Evolutionary conservation across 208 protist species (phyloP).

Genomic region (Wallacemonas sp.): DNA sequence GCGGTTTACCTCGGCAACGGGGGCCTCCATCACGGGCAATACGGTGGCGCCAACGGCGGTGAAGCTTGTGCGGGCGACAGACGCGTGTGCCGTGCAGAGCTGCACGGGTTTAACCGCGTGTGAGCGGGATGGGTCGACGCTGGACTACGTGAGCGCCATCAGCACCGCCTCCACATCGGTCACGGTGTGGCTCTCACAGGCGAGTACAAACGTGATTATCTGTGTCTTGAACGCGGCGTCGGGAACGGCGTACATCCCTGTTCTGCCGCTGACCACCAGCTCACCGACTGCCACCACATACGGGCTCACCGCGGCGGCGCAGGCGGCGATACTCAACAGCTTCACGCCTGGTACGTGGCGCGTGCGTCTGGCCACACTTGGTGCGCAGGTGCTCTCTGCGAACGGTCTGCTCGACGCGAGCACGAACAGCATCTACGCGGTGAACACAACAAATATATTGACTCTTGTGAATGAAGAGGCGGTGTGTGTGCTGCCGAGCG

Average conservation of each 20-base stretch:
- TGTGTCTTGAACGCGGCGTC: constrained; percentile 47
- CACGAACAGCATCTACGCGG: constrained; percentile 50
- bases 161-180: constrained; percentile 21
- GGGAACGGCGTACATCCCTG: constrained; percentile 51
- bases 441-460: constrained; percentile 16
- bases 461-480: constrained; percentile 33
- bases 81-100: constrained; percentile 56
- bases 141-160: constrained; percentile 52
- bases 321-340: constrained; percentile 36
- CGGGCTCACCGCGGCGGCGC: constrained; percentile 41
- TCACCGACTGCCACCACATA: constrained; percentile 36
- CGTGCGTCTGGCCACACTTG: constrained; percentile 49
- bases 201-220: constrained; percentile 51
- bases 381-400: constrained; percentile 52
- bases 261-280: constrained; percentile 31
- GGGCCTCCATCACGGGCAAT: constrained; percentile 20
- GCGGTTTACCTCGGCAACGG: constrained; percentile 38
- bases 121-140: constrained; percentile 17
- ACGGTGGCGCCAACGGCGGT: constrained; percentile 30
- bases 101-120: constrained; percentile 58
- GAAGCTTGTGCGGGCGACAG: constrained; percentile 56
- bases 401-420: constrained; percentile 34
- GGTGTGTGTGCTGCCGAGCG: constrained; percentile 53
- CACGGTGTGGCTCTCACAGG: constrained; percentile 20
- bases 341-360: constrained; percentile 59